Evolutionary conservation across 2,329 filamentous ascomycete genomes (phyloP), one percentile per base, ranked within the genome.

Genomic region (Aspergillus sp.): DNA sequence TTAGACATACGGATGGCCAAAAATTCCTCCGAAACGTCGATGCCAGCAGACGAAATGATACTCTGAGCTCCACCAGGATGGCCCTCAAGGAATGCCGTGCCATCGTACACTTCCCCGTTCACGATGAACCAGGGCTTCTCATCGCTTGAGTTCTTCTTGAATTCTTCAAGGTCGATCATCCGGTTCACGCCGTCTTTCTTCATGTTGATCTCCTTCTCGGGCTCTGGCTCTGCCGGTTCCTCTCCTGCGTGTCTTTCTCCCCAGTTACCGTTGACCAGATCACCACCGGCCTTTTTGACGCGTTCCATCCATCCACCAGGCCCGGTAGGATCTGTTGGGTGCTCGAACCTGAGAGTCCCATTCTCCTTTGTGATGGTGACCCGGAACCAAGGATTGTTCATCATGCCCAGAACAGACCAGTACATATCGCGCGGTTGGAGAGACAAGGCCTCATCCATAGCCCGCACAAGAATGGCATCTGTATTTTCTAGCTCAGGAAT

Each of bases 381-480:
- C 5, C 93, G 84, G 74, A 90, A 97, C 93, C 93, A 97, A 0
- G 91, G 90, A 68, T 96, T 96, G 77, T 96, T 96, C 93, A 97
- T 96, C 93, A 97, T 97, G 0, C 93, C 92, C 41, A 96, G 79
- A 2, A 96, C 92, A 62, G 87, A 92, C 93, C 93, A 97, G 78
- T 96, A 96, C 91, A 96, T 95, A 70, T 97, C 93, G 62, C 91
- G 84, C 4, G 93, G 93, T 73, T 96, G 92, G 0, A 91, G 81
- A 75, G 90, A 91, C 86, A 96, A 89, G 57, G 88, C 85, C 65
- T 96, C 93, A 67, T 97, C 93, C 92, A 96, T 96, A 4, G 89
- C 89, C 48, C 93, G 84, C 5, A 96, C 87, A 70, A 96, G 83
- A 39, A 97, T 86, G 68, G 92, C 91, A 47, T 87, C 84, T 0